Evolutionary conservation across 176 grass and related monocot genomes (phyloP), one percentile per base, ranked within the genome.

Genomic region (Lolium rigidum): DNA sequence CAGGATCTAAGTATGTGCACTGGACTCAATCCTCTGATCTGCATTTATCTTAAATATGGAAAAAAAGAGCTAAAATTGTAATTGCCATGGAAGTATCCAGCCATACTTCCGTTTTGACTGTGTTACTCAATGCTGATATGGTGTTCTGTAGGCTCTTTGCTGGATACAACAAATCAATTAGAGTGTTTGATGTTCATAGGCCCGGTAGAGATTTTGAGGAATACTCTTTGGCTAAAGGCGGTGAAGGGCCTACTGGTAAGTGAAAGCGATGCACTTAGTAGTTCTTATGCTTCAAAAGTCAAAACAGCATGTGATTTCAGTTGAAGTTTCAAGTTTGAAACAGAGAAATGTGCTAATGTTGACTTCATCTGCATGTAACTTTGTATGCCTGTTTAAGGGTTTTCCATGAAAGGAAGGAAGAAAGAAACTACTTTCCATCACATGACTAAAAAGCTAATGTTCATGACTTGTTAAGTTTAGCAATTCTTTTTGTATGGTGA

Each of bases 111-210:
- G 17, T 88, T n/a, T 74, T 71, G 56, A 63, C 2, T 73, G 15
- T 83, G 80, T 67, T 59, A 50, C 73, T 78, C 35, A 81, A 43
- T 60, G 35, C 2, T 11, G 48, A n/a, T 78, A 83, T 87, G 48
- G 51, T 92, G 62, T 83, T 90, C 26, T 74, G 58, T 80, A 99
- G 97, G 89, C 90, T 99, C 67, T 98, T 92, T 93, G 97, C 97
- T 91, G 97, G 97, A 88, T 98, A 94, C 82, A 94, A 99, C 67
- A 99, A 96, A 91, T 54, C 78, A 46, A 91, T 99, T 57, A 89
- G 97, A 91, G 86, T 99, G 26, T 99, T 99, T 90, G 97, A 99
- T 74, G 92, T 99, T 74, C 92, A 96, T 88, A 86, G 92, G 35
- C 97, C 97, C 84, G 97, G 97, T 78, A 91, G 97, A 90, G 94